Evolutionary conservation across 2,329 filamentous ascomycete genomes (phyloP).

Genomic region (Colletotrichum zoysiae): DNA sequence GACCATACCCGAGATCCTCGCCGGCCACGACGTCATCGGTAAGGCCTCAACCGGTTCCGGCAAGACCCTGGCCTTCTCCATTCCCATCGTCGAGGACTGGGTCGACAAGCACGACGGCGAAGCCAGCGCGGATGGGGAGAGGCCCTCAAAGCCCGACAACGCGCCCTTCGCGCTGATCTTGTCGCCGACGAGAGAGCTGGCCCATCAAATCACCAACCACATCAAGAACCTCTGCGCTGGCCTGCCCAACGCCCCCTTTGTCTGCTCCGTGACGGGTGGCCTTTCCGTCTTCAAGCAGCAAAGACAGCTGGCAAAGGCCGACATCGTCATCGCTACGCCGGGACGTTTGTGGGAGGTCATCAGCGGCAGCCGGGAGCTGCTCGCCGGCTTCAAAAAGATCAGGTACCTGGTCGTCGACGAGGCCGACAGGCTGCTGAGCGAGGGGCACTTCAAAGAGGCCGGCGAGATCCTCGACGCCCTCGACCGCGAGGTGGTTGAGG

Average conservation of each 20-base stretch:
- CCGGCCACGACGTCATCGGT: conserved; percentile 91
- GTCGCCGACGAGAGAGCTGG: conserved; percentile 92
- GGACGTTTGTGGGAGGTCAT: conserved; percentile 96
- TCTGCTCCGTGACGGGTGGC: conserved; percentile 93
- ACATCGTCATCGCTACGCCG: conserved; percentile 94
- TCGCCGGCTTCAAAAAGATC: conserved; percentile 78
- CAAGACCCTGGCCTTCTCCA: conserved; percentile 94
- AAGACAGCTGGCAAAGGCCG: conserved; percentile 83
- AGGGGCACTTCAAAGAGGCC: conserved; percentile 95
- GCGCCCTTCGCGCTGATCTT: conserved; percentile 82
- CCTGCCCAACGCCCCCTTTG: conserved; percentile 71
- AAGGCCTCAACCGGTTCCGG: conserved; percentile 97
- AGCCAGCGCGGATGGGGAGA: conserved; percentile 46
- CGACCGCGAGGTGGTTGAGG: conserved; percentile 77
- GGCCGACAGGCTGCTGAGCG: conserved; percentile 89
- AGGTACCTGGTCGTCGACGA: conserved; percentile 92
- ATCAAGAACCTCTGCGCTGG: conserved; percentile 79
- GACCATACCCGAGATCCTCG: conserved; percentile 84
- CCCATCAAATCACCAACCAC: conserved; percentile 90
- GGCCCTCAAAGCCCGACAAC: conserved; percentile 49
- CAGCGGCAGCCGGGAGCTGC: conserved; percentile 77
- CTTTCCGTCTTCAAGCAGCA: conserved; percentile 96
- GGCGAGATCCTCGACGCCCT: conserved; percentile 87
- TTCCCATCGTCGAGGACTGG: conserved; percentile 91
- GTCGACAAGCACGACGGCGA: conserved; percentile 59